phyloP scores from a whole-genome alignment of 768 basidiomycete genomes.

The Russula ochroleuca region DNA sequence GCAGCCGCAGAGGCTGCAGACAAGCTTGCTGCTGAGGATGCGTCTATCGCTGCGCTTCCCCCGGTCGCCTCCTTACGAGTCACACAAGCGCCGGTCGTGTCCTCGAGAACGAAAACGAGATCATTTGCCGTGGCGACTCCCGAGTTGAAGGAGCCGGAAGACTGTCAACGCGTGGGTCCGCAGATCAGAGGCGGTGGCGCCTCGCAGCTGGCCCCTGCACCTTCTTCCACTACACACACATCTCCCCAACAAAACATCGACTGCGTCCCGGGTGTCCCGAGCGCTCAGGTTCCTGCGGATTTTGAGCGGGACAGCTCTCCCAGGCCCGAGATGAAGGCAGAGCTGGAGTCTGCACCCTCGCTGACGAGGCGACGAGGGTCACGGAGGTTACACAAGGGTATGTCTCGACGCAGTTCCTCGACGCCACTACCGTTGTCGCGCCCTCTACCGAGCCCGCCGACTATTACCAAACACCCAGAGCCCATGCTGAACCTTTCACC shows the following conservation, averaged over 20 bases:
- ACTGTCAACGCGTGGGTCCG: background rate
- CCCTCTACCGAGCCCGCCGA: conserved; percentile 22
- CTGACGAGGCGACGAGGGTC: conserved; percentile 8
- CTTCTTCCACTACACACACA: background rate
- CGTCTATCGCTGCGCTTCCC: background rate
- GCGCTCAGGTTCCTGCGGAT: background rate
- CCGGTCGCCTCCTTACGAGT: background rate
- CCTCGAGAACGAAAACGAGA: background rate
- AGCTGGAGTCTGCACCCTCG: background rate
- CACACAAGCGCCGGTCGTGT: background rate
- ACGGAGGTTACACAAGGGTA: background rate
- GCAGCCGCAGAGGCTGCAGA: conserved; percentile 17
- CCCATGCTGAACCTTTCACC: conserved; percentile 8
- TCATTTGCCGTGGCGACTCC: background rate
- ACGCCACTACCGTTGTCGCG: conserved; percentile 21
- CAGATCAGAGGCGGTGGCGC: background rate
- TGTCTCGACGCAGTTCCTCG: conserved; percentile 16
- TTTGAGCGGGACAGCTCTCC: background rate
- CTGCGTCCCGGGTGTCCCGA: background rate
- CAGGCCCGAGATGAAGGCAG: conserved; percentile 4
- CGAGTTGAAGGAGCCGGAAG: background rate
- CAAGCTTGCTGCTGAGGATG: conserved; percentile 12
- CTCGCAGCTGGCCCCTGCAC: background rate
- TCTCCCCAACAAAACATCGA: background rate
- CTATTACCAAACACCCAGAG: conserved; percentile 14